Percentiles rank a stretch among this genome's conserved stretches.
Evolutionary conservation across 2,329 filamentous ascomycete species (phyloP).

Genomic region (Microsporum canis): DNA sequence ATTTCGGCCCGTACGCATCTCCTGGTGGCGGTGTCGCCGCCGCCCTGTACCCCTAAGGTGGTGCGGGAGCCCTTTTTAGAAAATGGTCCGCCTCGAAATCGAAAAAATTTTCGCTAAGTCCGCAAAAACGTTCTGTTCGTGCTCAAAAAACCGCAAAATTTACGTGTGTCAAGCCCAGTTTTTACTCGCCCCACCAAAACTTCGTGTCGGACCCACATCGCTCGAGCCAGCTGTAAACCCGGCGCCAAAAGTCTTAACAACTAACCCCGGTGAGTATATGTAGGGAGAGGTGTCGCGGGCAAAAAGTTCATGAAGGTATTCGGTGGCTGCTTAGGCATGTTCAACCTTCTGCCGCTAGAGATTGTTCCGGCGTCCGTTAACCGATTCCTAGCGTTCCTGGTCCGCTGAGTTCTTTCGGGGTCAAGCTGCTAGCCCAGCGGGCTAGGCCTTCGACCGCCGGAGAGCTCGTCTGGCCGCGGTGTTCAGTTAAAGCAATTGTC

Average conservation of each 20-base stretch:
- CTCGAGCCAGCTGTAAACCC: neutral
- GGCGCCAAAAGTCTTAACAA: neutral
- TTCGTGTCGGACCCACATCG: neutral
- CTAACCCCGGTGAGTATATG: neutral
- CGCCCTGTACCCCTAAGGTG: too few species aligned
- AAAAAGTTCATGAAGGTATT: neutral
- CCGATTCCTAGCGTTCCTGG: too few species aligned
- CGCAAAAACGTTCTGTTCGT: neutral
- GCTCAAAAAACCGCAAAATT: neutral
- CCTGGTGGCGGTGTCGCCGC: too few species aligned
- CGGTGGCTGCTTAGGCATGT: neutral
- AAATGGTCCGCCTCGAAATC: neutral
- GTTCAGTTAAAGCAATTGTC: neutral
- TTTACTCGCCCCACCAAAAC: neutral
- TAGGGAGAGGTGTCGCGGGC: neutral
- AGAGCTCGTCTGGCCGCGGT: neutral
- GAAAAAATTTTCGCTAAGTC: neutral
- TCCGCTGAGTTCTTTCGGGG: neutral
- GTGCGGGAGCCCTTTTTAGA: too few species aligned
- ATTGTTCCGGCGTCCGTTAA: too few species aligned
- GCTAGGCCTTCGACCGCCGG: neutral
- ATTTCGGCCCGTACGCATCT: too few species aligned
- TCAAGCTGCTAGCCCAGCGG: neutral
- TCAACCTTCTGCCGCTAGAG: neutral
- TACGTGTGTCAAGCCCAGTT: neutral